phyloP scores from a whole-genome alignment of 2,329 filamentous ascomycete species.

The Kalmusia sp. region DNA sequence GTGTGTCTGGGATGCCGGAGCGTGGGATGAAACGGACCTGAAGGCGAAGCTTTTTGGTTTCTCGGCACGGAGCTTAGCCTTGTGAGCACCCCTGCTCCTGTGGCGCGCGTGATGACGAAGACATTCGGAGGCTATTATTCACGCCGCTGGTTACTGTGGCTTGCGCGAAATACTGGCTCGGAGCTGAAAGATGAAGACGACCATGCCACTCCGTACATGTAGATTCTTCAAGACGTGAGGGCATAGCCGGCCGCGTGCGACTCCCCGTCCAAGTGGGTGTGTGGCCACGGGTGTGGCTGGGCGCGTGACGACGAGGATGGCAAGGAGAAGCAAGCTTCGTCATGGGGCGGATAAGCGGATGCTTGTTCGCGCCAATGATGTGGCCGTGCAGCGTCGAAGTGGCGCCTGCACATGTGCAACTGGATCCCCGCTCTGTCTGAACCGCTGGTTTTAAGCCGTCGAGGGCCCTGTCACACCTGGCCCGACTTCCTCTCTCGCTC shows the following conservation, averaged over 20 bases:
- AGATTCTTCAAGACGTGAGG: no score
- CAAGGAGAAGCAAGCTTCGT: constrained; percentile 7
- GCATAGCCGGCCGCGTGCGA: no score
- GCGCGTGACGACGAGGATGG: neutral
- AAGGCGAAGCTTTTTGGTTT: constrained; percentile 21
- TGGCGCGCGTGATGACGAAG: constrained; percentile 1
- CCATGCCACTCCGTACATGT: no score
- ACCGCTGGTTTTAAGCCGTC: neutral
- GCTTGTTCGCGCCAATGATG: constrained; percentile 19
- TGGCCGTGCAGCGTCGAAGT: constrained; percentile 6
- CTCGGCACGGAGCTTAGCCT: constrained; percentile 20
- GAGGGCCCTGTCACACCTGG: neutral
- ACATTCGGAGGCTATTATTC: neutral
- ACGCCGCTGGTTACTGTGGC: neutral
- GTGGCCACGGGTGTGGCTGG: neutral
- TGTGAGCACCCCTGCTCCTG: neutral
- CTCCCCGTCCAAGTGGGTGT: no score
- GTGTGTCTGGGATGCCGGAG: neutral
- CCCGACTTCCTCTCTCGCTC: no score
- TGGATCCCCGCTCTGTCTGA: neutral
- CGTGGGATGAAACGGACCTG: constrained; percentile 13
- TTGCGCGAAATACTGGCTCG: neutral
- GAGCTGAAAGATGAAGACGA: neutral
- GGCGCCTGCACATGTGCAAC: constrained; percentile 1
- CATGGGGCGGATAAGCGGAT: constrained; percentile 9